Conservation (phyloP, 345 rosid species). For the Excoecaria agallocha region DNA sequence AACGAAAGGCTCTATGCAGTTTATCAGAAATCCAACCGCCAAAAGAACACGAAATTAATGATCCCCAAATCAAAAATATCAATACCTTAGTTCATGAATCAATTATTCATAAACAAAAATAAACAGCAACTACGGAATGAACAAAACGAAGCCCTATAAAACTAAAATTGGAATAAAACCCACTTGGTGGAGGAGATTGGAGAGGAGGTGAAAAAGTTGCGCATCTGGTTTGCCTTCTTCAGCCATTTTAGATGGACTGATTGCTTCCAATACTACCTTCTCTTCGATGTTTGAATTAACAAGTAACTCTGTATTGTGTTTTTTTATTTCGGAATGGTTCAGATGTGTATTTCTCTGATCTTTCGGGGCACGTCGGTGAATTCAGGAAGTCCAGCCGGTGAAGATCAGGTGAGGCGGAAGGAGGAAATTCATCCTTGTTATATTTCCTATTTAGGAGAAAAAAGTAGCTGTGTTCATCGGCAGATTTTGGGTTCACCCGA, state of each 20-base stretch:
- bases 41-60: neutral
- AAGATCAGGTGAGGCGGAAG: no score
- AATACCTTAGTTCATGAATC: no score
- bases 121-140: neutral
- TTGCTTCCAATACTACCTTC: neutral
- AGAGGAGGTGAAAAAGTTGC: constrained; percentile 70
- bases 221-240: constrained; percentile 49
- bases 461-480: no score
- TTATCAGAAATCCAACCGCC: neutral
- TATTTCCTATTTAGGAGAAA: no score
- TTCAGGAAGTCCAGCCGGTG: no score
- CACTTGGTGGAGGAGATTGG: constrained; percentile 67
- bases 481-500: no score
- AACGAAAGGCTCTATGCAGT: neutral
- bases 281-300: neutral
- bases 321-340: neutral
- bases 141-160: neutral
- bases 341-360: no score
- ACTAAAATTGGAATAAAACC: constrained; percentile 3
- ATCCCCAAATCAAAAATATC: constrained; percentile 17
- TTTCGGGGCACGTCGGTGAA: no score
- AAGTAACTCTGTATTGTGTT: no score
- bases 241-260: constrained; percentile 15
- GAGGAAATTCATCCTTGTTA: no score
- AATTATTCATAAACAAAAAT: no score